Evolutionary conservation across 805 yeast genomes (phyloP).

Genomic region (Ogataea angusta): DNA sequence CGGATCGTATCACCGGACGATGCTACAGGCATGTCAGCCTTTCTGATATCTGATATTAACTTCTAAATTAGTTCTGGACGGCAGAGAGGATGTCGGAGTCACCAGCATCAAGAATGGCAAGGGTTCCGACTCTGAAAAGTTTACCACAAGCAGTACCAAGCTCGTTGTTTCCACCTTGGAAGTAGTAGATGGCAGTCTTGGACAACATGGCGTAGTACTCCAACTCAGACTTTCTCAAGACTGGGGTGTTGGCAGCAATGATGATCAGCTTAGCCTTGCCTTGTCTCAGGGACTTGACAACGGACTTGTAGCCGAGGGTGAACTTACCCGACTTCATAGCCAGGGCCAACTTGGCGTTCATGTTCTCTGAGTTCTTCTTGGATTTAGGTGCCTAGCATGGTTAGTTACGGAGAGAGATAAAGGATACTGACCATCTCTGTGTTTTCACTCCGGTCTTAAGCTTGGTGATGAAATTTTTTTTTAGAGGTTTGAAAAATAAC

Average conservation of each 20-base stretch:
- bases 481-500: not conserved
- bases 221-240: slow-evolving; percentile 98
- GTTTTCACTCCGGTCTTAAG: slow-evolving; percentile 93
- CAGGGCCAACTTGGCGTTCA: slow-evolving; percentile 97
- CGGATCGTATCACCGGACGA: too few species aligned
- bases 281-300: slow-evolving; percentile 96
- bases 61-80: slow-evolving; percentile 33
- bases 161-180: slow-evolving; percentile 99
- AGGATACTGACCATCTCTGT: slow-evolving; percentile 96
- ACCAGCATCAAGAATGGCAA: slow-evolving; percentile 97
- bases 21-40: slow-evolving; percentile 5
- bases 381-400: slow-evolving; percentile 83
- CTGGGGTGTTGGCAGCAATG: slow-evolving; percentile 99
- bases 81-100: slow-evolving; percentile 96
- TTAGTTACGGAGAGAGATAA: slow-evolving; percentile 49
- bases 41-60: slow-evolving; percentile 4
- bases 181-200: slow-evolving; percentile 96
- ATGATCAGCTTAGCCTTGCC: slow-evolving; percentile 98
- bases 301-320: slow-evolving; percentile 99
- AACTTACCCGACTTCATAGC: slow-evolving; percentile 99
- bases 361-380: slow-evolving; percentile 85
- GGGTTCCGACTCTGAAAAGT: slow-evolving; percentile 99
- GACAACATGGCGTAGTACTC: slow-evolving; percentile 99
- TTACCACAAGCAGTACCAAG: slow-evolving; percentile 99
- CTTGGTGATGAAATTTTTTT: slow-evolving; percentile 6